A percentile compares a stretch with the other conserved stretches of the same genome.
Conservation (phyloP, 2,329 filamentous ascomycete genomes). For the Madurella fahalii region DNA sequence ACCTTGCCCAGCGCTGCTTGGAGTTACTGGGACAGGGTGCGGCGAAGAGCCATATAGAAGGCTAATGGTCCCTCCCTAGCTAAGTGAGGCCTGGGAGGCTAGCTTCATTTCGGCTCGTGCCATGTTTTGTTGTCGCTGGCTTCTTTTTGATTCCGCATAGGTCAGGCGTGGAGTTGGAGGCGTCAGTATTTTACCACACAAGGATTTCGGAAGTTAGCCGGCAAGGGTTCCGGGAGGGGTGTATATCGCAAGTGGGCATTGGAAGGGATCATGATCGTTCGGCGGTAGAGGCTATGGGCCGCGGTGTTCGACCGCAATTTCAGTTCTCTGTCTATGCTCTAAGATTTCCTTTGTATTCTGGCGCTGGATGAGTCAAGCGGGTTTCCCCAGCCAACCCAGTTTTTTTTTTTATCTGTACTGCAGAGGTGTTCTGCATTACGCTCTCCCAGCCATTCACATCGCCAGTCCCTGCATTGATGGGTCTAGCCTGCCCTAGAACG, state of each 20-base stretch:
- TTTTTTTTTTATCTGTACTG: constrained; percentile 4
- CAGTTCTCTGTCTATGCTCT: neutral
- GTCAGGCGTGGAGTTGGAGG: constrained; percentile 42
- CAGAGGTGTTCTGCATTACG: constrained; percentile 7
- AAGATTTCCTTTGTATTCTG: constrained; percentile 28
- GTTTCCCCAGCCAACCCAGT: neutral
- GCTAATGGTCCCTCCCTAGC: constrained; percentile 40
- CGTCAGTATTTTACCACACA: constrained; percentile 35
- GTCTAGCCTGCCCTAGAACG: constrained; percentile 16
- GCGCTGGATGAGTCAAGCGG: constrained; percentile 15
- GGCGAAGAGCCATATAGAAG: constrained; percentile 78
- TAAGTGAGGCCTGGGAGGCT: neutral
- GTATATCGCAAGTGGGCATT: constrained; percentile 23
- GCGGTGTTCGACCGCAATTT: neutral
- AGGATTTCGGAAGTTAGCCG: constrained; percentile 23
- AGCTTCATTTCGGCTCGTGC: neutral
- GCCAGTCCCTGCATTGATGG: neutral
- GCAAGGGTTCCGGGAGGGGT: constrained; percentile 17
- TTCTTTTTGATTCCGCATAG: constrained; percentile 34
- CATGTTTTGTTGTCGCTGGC: constrained; percentile 23
- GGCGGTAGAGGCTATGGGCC: neutral
- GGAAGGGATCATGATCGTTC: constrained; percentile 5
- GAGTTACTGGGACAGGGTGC: constrained; percentile 75
- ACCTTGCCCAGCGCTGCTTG: constrained; percentile 81
- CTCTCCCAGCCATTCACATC: constrained; percentile 11